Evolutionary conservation across 768 basidiomycete species (phyloP).

Genomic region (Leccinum incarnatum): DNA sequence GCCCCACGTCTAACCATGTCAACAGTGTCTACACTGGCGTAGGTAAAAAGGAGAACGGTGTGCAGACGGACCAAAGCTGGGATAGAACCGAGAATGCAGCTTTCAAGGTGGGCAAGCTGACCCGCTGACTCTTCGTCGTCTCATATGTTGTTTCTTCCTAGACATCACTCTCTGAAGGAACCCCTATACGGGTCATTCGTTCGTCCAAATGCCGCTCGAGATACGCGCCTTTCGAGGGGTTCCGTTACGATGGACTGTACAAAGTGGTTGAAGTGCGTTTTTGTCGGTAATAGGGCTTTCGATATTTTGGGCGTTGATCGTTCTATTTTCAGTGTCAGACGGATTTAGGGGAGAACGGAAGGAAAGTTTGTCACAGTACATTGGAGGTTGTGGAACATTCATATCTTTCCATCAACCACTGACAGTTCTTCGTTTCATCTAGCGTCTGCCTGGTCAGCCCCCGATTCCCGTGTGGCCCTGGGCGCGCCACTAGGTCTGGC

Average conservation of each 20-base stretch:
- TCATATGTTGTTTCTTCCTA: constrained; percentile 2
- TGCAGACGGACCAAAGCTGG: constrained; percentile 27
- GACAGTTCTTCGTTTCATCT: neutral
- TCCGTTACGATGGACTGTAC: constrained; percentile 33
- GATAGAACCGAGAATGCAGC: constrained; percentile 4
- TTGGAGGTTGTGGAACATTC: constrained; percentile 18
- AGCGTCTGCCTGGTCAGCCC: constrained; percentile 28
- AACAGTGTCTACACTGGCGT: constrained; percentile 28
- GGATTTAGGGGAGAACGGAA: constrained; percentile 6
- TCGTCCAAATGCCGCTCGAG: constrained; percentile 18
- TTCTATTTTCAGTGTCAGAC: constrained; percentile 20
- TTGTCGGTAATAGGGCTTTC: neutral
- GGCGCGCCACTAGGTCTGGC: neutral
- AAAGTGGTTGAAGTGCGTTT: constrained; percentile 19
- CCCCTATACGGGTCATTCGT: constrained; percentile 26
- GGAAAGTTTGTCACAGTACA: constrained; percentile 23
- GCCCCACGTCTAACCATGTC: neutral
- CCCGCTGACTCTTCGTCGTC: neutral
- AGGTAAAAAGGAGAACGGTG: constrained; percentile 17
- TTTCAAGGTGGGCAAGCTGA: constrained; percentile 13
- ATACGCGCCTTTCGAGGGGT: constrained; percentile 25
- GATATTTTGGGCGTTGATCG: neutral
- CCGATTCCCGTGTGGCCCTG: constrained; percentile 12
- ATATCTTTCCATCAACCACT: neutral
- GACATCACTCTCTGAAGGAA: constrained; percentile 12